Conservation (phyloP, 1,139 yeast genomes). For the Candida gigantensis region DNA sequence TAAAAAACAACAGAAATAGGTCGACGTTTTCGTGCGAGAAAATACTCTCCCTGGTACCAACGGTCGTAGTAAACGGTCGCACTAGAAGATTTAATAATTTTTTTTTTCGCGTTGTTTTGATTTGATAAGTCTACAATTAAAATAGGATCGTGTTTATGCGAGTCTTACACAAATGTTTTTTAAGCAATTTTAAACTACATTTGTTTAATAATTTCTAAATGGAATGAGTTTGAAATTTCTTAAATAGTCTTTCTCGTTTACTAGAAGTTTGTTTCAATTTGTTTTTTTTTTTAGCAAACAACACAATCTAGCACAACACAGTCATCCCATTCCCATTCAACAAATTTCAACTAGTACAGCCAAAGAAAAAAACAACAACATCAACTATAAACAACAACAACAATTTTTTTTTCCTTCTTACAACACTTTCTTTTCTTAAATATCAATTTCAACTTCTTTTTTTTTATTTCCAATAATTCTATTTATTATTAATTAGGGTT, state of each 20-base stretch:
- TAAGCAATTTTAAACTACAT: not conserved
- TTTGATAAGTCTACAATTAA: not conserved
- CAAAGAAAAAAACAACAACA: not conserved
- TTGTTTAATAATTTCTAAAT: no score
- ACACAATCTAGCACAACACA: no score
- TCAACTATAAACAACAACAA: not conserved
- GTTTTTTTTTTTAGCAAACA: no score
- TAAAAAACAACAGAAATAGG: not conserved
- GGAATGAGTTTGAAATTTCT: no score
- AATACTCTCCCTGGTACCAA: no score
- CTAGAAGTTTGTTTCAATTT: no score
- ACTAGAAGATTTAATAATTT: not conserved
- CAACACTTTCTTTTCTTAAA: conserved; percentile 1
- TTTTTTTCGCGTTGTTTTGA: conserved; percentile 15
- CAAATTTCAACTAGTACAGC: conserved; percentile 1
- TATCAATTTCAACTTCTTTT: not conserved
- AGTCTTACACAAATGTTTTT: not conserved
- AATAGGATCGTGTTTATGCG: conserved; percentile 2
- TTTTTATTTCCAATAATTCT: not conserved
- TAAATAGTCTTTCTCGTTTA: no score
- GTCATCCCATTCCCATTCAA: not conserved
- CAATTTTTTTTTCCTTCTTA: no score
- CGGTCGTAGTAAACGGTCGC: no score
- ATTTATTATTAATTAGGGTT: not conserved
- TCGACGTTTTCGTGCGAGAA: no score